Base-by-base conservation (phyloP, 495 filamentous ascomycete genomes). In the Talaromyces liani region DNA sequence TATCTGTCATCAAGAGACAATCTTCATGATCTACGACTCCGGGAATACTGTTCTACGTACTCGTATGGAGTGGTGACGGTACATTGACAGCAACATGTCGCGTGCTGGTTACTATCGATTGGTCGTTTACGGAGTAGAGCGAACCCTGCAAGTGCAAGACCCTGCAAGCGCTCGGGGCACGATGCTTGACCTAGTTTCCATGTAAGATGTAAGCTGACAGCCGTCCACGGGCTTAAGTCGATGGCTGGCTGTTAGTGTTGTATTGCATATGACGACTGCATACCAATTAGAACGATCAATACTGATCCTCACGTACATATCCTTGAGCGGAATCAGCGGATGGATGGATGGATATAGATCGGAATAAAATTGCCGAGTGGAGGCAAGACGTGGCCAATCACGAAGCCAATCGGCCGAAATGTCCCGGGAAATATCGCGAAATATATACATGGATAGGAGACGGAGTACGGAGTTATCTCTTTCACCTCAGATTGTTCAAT, bases 361-460 rank as follows among this genome's bases (percentile, higher is more conserved):
- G 68, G 68, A 70, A 68, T 12, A 47, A 62, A 60, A 54, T 66
- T 70, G 68, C 68, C 68, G 68, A 65, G 62, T 66, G 67, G 64
- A 59, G 64, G 61, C 60, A 58, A 58, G 45, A 49, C 45, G 58
- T 64, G 66, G 66, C 62, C 24, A 64, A 27, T 63, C 49, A 49
- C 2, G 22, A 1, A 2, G 36, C 60, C 45, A 47, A 61, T 27
- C 34, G 36, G 39, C 45, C 45, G 45, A 49, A 18, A 18, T 49
- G n/a, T 49, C 45, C 45, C 45, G 45, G 45, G 8, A 49, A 12
- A 7, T 20, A 22, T 49, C 45, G 45, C 6, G 45, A 20, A 20
- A 18, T 49, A 12, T 49, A 9, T 49, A 49, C 18, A 4, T 49
- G 7, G 45, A 49, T 49, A 20, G 45, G 16, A 20, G 6, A 49